phyloP scores from a whole-genome alignment of 2,329 filamentous ascomycete genomes.

The Nakataea oryzae region DNA sequence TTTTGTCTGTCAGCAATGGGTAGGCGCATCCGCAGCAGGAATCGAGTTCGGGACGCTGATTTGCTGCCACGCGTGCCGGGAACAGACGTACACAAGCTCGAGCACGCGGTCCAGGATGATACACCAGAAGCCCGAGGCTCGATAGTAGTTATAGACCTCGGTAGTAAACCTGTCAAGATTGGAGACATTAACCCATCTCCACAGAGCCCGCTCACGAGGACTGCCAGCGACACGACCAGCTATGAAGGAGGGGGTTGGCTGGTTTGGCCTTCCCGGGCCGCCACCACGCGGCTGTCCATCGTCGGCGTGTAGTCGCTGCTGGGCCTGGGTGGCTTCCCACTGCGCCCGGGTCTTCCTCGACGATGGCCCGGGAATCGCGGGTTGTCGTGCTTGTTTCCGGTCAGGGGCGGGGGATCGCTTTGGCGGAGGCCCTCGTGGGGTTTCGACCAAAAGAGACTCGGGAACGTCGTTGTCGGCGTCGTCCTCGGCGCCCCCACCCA shows the following conservation, averaged over 20 bases:
- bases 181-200: conserved; percentile 85
- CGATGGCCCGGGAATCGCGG: conserved; percentile 28
- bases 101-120: conserved; percentile 65
- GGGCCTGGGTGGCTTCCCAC: conserved; percentile 43
- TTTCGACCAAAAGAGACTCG: conserved; percentile 51
- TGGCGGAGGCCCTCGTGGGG: conserved; percentile 19
- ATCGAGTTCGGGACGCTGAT: background rate
- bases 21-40: background rate
- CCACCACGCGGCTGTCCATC: conserved; percentile 14
- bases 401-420: conserved; percentile 7
- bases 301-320: conserved; percentile 38
- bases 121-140: conserved; percentile 74
- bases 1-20: conserved; percentile 7
- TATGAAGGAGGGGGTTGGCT: conserved; percentile 16
- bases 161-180: conserved; percentile 82
- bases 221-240: conserved; percentile 18
- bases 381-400: conserved; percentile 5
- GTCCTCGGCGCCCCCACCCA: conserved; percentile 25
- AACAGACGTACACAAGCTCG: conserved; percentile 54
- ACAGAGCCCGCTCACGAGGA: conserved; percentile 68
- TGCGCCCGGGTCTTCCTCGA: conserved; percentile 34
- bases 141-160: conserved; percentile 78
- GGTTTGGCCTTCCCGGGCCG: conserved; percentile 12
- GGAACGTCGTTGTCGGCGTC: conserved; percentile 52
- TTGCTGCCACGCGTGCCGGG: background rate